These are phyloP conservation scores for Lactarius vividus DNA, from an alignment of 768 basidiomycete species.

Conservation along the genomic window DNA sequence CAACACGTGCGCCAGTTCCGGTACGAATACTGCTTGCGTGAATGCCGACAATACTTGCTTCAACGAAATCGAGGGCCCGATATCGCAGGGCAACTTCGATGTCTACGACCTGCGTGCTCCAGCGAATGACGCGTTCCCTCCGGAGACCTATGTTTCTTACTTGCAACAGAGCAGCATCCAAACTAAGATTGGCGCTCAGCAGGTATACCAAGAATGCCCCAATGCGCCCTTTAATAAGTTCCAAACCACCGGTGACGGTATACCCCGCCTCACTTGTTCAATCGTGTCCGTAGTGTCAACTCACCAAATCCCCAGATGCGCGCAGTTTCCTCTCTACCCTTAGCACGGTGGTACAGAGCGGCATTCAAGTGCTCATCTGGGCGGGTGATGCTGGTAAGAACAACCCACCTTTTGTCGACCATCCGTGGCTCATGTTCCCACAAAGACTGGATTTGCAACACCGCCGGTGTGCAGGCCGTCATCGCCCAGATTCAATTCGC, in stretches of 20 bases:
- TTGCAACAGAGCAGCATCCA: conserved; percentile 28
- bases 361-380: conserved; percentile 48
- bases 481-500: conserved; percentile 44
- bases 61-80: conserved; percentile 45
- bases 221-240: conserved; percentile 40
- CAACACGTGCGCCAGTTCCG: conserved; percentile 43
- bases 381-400: conserved; percentile 37
- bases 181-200: conserved; percentile 38
- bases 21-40: conserved; percentile 47
- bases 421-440: conserved; percentile 41
- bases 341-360: conserved; percentile 1
- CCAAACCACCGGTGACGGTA: conserved; percentile 47
- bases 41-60: conserved; percentile 46
- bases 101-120: conserved; percentile 42
- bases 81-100: conserved; percentile 47
- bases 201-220: conserved; percentile 37
- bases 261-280: conserved; percentile 27
- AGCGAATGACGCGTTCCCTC: conserved; percentile 42
- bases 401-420: neutral
- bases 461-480: conserved; percentile 47
- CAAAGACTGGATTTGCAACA: conserved; percentile 49
- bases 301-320: conserved; percentile 33
- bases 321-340: conserved; percentile 1
- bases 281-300: neutral
- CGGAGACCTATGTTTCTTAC: conserved; percentile 31